These are phyloP conservation scores for Aureobasidium namibiae DNA, from an alignment of 2,329 filamentous ascomycete genomes.

Conservation along the genomic window DNA sequence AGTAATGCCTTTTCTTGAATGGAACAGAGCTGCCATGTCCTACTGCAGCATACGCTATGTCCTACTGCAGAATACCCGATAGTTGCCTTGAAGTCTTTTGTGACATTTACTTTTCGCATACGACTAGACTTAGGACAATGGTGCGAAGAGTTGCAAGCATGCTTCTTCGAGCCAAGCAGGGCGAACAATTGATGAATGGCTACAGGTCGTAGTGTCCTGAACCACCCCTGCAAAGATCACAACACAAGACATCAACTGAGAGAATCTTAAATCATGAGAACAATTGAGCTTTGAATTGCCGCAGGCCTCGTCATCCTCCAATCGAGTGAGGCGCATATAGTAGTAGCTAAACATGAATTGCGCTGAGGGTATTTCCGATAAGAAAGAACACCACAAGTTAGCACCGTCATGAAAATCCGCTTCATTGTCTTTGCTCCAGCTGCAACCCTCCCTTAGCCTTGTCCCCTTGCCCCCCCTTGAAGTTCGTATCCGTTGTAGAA, in stretches of 20 bases:
- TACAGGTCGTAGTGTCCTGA: neutral
- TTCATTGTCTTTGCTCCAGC: neutral
- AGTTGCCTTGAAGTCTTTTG: no score
- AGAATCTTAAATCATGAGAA: neutral
- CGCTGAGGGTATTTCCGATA: neutral
- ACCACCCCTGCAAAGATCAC: no score
- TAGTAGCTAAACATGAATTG: neutral
- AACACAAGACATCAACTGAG: no score
- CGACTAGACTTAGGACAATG: no score
- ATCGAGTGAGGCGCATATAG: neutral
- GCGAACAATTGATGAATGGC: no score
- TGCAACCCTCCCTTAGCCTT: neutral
- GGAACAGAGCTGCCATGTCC: neutral
- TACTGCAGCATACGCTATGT: no score
- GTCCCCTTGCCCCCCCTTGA: neutral
- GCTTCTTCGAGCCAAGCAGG: no score
- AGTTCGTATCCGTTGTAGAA: slow-evolving; percentile 4
- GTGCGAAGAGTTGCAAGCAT: no score
- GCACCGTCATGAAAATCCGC: neutral
- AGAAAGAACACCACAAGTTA: neutral
- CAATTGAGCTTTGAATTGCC: neutral
- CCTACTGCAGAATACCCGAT: no score
- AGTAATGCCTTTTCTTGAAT: neutral
- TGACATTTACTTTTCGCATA: no score
- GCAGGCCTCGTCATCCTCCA: neutral